Evolutionary conservation across 2,329 filamentous ascomycete genomes (phyloP).

Genomic region (Alternaria novae-zelandiae): DNA sequence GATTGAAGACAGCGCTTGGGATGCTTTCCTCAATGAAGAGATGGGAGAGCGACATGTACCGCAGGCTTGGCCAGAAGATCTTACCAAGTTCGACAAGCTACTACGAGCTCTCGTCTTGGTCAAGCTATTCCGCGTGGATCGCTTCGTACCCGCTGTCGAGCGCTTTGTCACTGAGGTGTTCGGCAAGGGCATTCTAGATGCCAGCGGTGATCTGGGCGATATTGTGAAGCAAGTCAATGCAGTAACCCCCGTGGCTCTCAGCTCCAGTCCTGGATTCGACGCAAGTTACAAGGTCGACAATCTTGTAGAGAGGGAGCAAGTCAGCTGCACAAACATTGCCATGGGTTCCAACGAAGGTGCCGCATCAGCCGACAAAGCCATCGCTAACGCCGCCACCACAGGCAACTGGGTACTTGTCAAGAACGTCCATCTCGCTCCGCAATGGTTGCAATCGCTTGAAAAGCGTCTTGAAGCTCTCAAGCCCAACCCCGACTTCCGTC

Average conservation of each 20-base stretch:
- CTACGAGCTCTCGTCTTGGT: conserved; percentile 86
- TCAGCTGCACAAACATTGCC: conserved; percentile 92
- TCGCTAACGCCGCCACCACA: conserved; percentile 86
- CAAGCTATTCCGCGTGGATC: conserved; percentile 93
- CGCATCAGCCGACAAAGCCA: conserved; percentile 91
- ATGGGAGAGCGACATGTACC: conserved; percentile 86
- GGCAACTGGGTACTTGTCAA: conserved; percentile 98
- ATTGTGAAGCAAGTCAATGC: conserved; percentile 85
- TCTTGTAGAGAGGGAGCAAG: conserved; percentile 81
- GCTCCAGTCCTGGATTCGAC: conserved; percentile 95
- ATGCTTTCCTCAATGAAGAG: conserved; percentile 83
- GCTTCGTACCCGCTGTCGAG: conserved; percentile 91
- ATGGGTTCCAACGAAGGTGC: conserved; percentile 98
- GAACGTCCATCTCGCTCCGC: conserved; percentile 95
- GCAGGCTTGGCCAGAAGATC: conserved; percentile 70
- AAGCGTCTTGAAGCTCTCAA: conserved; percentile 96
- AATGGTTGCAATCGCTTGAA: conserved; percentile 96
- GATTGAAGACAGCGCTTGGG: conserved; percentile 71
- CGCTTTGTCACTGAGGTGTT: conserved; percentile 89
- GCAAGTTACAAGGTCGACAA: conserved; percentile 99
- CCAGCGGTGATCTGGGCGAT: conserved; percentile 82
- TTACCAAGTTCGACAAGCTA: conserved; percentile 73
- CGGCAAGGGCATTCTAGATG: conserved; percentile 80
- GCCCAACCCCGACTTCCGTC: conserved; percentile 87
- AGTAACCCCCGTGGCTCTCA: conserved; percentile 84